Conservation (phyloP, 176 grass and related monocot species). For the Juncus inflexus region DNA sequence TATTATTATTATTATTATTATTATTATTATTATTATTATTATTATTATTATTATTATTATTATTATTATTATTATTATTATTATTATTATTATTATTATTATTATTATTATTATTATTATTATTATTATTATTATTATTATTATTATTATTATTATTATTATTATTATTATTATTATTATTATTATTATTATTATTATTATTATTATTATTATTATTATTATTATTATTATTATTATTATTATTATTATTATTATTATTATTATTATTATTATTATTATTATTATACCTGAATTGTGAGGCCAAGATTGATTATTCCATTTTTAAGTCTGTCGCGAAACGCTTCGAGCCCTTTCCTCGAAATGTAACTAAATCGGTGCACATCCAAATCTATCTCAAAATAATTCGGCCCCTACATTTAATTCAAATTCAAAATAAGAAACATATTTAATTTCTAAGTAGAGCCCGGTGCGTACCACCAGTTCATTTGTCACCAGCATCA, state of each 20-base stretch:
- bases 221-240: too few species aligned
- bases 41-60: too few species aligned
- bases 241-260: too few species aligned
- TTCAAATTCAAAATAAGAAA: slow-evolving; percentile 4
- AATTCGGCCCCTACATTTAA: slow-evolving; percentile 70
- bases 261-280: too few species aligned
- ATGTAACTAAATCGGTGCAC: slow-evolving; percentile 88
- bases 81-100: background rate
- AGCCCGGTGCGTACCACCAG: background rate
- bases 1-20: background rate
- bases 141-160: background rate
- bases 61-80: too few species aligned
- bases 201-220: background rate
- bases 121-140: too few species aligned
- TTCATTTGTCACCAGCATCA: too few species aligned
- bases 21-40: too few species aligned
- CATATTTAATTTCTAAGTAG: slow-evolving; percentile 18
- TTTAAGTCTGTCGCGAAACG: slow-evolving; percentile 61
- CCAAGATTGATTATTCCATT: slow-evolving; percentile 73
- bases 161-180: too few species aligned
- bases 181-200: too few species aligned
- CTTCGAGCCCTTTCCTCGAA: slow-evolving; percentile 76
- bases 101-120: too few species aligned
- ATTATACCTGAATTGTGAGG: slow-evolving; percentile 72
- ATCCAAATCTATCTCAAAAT: slow-evolving; percentile 94